Conservation (phyloP, 257 asterid species). For the Capsicum baccatum region DNA sequence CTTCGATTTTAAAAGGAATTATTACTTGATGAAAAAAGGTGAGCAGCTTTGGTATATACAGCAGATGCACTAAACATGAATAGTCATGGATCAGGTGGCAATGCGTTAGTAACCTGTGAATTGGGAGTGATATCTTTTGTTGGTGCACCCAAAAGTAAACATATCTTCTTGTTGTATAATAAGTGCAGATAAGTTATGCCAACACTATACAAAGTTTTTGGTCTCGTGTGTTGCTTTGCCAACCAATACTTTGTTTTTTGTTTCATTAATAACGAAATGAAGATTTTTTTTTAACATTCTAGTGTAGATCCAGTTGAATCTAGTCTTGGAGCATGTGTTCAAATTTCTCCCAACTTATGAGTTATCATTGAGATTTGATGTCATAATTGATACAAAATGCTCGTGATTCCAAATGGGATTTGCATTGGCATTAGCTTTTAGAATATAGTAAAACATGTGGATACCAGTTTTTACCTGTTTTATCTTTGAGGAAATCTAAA, state of each 20-base stretch:
- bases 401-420: slow-evolving; percentile 16
- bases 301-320: slow-evolving; percentile 3
- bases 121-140: background rate
- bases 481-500: background rate
- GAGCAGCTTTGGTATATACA: background rate
- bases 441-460: slow-evolving; percentile 14
- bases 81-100: background rate
- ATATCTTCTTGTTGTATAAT: background rate
- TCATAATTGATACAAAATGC: background rate
- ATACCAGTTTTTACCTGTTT: background rate
- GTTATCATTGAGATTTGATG: background rate
- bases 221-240: background rate
- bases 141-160: background rate
- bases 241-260: background rate
- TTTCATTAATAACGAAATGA: background rate
- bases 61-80: background rate
- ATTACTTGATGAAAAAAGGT: background rate
- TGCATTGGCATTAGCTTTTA: background rate
- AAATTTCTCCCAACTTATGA: slow-evolving; percentile 17
- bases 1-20: background rate
- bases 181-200: background rate
- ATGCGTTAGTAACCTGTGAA: background rate
- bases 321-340: slow-evolving; percentile 12
- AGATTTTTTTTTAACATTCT: background rate
- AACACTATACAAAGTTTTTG: background rate